Percentiles rank a stretch among this genome's conserved stretches.
These are phyloP conservation scores for Dictyostelium citrinum DNA, from an alignment of 78 protist species.

Conservation along the genomic window DNA sequence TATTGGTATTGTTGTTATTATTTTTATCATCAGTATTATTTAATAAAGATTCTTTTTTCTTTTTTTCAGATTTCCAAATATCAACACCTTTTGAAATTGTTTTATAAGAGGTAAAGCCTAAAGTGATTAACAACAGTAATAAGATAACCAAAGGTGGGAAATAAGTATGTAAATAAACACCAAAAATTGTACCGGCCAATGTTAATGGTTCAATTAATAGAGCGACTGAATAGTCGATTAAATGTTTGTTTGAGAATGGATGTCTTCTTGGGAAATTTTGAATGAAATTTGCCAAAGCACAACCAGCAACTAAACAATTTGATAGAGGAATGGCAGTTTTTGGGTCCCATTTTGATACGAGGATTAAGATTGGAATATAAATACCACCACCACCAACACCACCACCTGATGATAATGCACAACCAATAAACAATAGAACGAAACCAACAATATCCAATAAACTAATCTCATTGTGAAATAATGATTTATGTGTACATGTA, in stretches of 20 bases:
- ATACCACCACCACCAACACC: slow-evolving; percentile 82
- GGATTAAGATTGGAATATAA: slow-evolving; percentile 61
- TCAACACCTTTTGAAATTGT: slow-evolving; percentile 56
- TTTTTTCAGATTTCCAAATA: slow-evolving; percentile 3
- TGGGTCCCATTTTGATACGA: slow-evolving; percentile 44
- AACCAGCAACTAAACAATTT: slow-evolving; percentile 76
- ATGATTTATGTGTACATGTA: slow-evolving; percentile 36
- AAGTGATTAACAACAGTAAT: slow-evolving; percentile 39
- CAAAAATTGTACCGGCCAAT: slow-evolving; percentile 65
- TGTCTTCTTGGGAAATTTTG: slow-evolving; percentile 71
- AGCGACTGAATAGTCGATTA: slow-evolving; percentile 45
- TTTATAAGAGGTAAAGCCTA: slow-evolving; percentile 11
- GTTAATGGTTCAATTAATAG: slow-evolving; percentile 70
- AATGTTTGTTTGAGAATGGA: slow-evolving; percentile 64
- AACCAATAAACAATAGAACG: slow-evolving; percentile 22
- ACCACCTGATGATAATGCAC: slow-evolving; percentile 74
- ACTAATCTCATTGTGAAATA: slow-evolving; percentile 28
- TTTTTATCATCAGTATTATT: neutral
- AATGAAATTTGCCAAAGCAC: slow-evolving; percentile 70
- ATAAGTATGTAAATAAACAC: slow-evolving; percentile 45
- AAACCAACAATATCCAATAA: slow-evolving; percentile 25
- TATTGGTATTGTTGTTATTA: neutral
- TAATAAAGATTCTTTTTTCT: neutral
- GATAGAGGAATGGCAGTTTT: slow-evolving; percentile 61
- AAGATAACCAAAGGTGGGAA: slow-evolving; percentile 57